Conservation (phyloP, 2,329 filamentous ascomycete genomes). For the Epicoccum nigrum region DNA sequence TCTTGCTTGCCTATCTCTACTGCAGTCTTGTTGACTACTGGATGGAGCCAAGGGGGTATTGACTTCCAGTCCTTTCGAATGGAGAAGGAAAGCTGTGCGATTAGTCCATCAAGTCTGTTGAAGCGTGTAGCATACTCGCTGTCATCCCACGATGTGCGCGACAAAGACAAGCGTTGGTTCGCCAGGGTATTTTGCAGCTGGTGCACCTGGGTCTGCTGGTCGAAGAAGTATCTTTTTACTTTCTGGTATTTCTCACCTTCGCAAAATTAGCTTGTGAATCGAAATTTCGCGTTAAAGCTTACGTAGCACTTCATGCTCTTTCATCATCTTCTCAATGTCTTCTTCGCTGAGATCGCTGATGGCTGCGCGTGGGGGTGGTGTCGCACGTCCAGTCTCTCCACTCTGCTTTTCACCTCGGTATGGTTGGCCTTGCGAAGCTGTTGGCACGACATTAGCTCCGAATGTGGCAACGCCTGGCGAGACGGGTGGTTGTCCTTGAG, state of each 20-base stretch:
- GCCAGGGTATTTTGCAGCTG: constrained; percentile 96
- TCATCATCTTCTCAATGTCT: constrained; percentile 54
- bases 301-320: constrained; percentile 59
- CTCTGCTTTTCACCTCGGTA: constrained; percentile 48
- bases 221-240: constrained; percentile 97
- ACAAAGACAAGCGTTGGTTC: constrained; percentile 92
- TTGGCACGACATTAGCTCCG: constrained; percentile 53
- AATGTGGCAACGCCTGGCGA: constrained; percentile 51
- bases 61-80: constrained; percentile 92
- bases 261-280: constrained; percentile 1
- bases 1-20: constrained; percentile 89
- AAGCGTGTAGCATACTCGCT: constrained; percentile 91
- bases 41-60: constrained; percentile 79
- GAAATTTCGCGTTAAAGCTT: constrained; percentile 26
- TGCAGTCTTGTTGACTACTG: constrained; percentile 83
- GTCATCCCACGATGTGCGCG: constrained; percentile 91
- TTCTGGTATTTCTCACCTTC: constrained; percentile 95
- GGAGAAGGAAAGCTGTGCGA: constrained; percentile 93
- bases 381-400: constrained; percentile 49
- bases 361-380: constrained; percentile 52
- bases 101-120: constrained; percentile 87
- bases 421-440: constrained; percentile 52
- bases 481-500: constrained; percentile 42
- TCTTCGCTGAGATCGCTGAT: constrained; percentile 55
- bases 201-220: constrained; percentile 87